Evolutionary conservation across 1,284 basidiomycete genomes (phyloP).

Genomic region (Anthracocystis walkeri): DNA sequence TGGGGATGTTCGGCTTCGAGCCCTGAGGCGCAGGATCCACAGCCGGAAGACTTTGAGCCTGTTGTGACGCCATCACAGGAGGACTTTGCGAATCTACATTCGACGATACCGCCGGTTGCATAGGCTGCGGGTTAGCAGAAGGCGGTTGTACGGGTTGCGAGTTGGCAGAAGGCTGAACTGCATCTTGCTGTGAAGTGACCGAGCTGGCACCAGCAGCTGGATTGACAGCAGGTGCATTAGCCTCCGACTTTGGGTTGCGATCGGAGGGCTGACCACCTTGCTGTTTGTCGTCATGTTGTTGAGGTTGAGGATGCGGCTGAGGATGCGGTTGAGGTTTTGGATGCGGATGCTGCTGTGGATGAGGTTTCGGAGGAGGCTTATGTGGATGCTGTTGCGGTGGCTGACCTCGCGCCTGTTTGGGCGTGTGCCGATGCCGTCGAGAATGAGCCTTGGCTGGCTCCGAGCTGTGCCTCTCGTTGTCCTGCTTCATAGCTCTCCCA

Average conservation of each 20-base stretch:
- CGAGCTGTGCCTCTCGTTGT: neutral
- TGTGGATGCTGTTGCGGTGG: neutral
- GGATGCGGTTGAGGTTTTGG: neutral
- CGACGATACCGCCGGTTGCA: neutral
- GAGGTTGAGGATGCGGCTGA: neutral
- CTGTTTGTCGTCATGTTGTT: neutral
- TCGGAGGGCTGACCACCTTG: neutral
- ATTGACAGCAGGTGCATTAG: neutral
- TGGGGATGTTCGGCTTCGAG: conserved; percentile 6
- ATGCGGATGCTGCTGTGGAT: neutral
- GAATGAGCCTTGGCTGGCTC: neutral
- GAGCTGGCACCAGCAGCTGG: neutral
- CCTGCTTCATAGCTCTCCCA: too few species aligned
- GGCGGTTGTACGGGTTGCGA: neutral
- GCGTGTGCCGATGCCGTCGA: neutral
- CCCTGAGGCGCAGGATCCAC: too few species aligned
- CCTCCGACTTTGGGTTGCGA: neutral
- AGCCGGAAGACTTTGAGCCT: neutral
- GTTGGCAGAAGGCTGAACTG: neutral
- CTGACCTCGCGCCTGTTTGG: conserved; percentile 3
- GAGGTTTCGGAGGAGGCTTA: neutral
- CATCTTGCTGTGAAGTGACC: neutral
- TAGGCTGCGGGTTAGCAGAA: neutral
- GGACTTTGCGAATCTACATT: neutral
- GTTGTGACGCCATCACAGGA: neutral